Evolutionary conservation across 495 filamentous ascomycete species (phyloP).

Genomic region (Tirmania nivea): DNA sequence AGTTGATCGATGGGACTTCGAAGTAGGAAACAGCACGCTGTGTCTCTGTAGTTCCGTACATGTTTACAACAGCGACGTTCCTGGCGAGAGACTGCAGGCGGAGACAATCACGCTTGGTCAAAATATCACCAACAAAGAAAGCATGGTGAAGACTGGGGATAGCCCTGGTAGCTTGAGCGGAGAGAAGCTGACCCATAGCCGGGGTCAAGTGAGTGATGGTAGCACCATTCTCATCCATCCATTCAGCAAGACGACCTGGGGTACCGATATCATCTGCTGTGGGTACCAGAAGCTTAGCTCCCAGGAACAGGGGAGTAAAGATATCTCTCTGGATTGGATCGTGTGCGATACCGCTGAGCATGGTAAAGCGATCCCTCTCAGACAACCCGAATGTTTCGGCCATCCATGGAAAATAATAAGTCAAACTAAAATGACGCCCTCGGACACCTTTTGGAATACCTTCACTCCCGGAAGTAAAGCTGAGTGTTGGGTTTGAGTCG

Average conservation of each 20-base stretch:
- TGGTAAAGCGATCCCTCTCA: constrained; percentile 57
- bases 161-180: constrained; percentile 57
- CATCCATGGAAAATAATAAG: constrained; percentile 92
- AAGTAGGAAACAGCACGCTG: constrained; percentile 73
- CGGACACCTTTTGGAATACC: constrained; percentile 69
- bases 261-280: constrained; percentile 69
- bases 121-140: constrained; percentile 85
- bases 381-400: constrained; percentile 54
- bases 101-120: constrained; percentile 75
- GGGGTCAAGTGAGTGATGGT: constrained; percentile 86
- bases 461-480: constrained; percentile 73
- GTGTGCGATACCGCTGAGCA: constrained; percentile 68
- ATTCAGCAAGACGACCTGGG: constrained; percentile 61
- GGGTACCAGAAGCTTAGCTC: constrained; percentile 62
- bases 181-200: constrained; percentile 88
- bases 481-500: constrained; percentile 63
- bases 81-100: constrained; percentile 53
- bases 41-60: constrained; percentile 87
- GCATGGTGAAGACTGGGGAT: constrained; percentile 60
- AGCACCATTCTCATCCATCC: constrained; percentile 60
- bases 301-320: constrained; percentile 80
- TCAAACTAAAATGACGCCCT: constrained; percentile 69
- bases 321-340: constrained; percentile 87
- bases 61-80: constrained; percentile 66
- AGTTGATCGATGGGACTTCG: constrained; percentile 49